Conservation (phyloP, 2,329 filamentous ascomycete species). For the Xylariaceae sp. region DNA sequence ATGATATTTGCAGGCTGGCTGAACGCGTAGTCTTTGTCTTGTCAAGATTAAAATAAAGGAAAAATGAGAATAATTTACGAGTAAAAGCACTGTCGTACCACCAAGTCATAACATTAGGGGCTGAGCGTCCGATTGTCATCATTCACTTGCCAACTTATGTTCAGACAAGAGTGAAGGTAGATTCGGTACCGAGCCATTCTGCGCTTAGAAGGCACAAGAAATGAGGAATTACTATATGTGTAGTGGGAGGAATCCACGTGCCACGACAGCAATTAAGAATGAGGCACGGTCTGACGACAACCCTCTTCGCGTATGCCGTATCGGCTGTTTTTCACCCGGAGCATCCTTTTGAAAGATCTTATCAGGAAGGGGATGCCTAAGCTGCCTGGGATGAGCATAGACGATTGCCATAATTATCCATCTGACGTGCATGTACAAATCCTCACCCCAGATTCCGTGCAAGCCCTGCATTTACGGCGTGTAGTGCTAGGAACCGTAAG, state of each 20-base stretch:
- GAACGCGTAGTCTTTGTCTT: no score
- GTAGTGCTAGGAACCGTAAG: neutral
- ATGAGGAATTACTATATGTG: no score
- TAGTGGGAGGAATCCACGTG: conserved; percentile 1
- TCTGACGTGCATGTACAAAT: conserved; percentile 18
- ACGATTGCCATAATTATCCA: conserved; percentile 20
- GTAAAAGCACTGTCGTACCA: no score
- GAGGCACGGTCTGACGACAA: conserved; percentile 2
- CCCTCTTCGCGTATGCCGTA: no score
- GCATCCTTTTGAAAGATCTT: conserved; percentile 2
- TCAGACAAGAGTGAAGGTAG: conserved; percentile 7
- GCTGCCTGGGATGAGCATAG: conserved; percentile 6
- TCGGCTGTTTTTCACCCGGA: no score
- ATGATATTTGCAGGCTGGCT: conserved; percentile 5
- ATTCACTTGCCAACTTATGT: neutral
- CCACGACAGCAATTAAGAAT: neutral
- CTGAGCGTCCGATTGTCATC: neutral
- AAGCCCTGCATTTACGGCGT: conserved; percentile 1
- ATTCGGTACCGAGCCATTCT: no score
- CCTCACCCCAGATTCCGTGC: conserved; percentile 15
- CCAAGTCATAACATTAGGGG: neutral
- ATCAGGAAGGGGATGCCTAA: neutral
- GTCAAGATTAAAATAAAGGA: no score
- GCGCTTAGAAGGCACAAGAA: no score
- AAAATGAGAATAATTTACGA: no score